Conservation (phyloP, 345 rosid species). For the Melastoma malabathricum region DNA sequence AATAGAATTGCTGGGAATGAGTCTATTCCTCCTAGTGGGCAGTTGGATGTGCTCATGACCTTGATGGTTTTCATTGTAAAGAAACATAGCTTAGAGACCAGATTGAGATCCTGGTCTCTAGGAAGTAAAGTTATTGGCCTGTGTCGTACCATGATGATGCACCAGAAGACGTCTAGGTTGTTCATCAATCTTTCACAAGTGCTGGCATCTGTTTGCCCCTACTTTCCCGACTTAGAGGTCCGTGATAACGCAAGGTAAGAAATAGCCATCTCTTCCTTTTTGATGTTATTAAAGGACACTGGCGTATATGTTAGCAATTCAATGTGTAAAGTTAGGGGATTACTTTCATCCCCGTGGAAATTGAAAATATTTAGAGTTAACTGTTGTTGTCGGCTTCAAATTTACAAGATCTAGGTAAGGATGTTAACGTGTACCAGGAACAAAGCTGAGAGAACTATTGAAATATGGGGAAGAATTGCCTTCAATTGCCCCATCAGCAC, state of each 20-base stretch:
- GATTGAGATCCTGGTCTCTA: constrained; percentile 67
- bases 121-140: constrained; percentile 90
- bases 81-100: constrained; percentile 52
- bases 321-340: neutral
- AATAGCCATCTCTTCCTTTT: constrained; percentile 1
- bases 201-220: constrained; percentile 72
- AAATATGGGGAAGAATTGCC: constrained; percentile 53
- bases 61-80: constrained; percentile 53
- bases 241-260: constrained; percentile 82
- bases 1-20: constrained; percentile 64
- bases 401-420: constrained; percentile 76
- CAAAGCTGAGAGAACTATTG: constrained; percentile 52
- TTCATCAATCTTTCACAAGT: constrained; percentile 73
- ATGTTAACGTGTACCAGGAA: constrained; percentile 81
- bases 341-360: neutral
- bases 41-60: constrained; percentile 52
- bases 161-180: constrained; percentile 77
- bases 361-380: neutral
- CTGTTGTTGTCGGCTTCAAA: neutral
- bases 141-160: constrained; percentile 75
- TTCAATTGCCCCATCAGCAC: constrained; percentile 54
- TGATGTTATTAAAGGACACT: neutral
- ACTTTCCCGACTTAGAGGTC: constrained; percentile 90
- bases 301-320: neutral
- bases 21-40: constrained; percentile 56